These are phyloP conservation scores for Bipolaris cookei DNA, from an alignment of 2,329 filamentous ascomycete genomes.

Conservation along the genomic window DNA sequence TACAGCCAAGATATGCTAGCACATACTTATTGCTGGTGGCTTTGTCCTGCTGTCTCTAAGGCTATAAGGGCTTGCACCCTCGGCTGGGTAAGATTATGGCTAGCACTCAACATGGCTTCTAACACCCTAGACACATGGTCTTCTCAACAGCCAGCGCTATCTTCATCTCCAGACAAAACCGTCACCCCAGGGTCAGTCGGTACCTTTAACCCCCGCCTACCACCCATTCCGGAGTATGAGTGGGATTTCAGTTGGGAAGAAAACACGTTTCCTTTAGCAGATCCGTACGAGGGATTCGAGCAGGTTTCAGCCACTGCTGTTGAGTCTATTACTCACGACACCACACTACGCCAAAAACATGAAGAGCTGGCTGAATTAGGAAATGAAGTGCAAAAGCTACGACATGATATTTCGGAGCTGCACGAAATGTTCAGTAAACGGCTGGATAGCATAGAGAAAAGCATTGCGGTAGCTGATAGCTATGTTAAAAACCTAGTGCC, in stretches of 20 bases:
- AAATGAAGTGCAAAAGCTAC: slow-evolving; percentile 5
- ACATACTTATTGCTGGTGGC: neutral
- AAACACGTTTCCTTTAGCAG: neutral
- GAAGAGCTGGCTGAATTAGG: slow-evolving; percentile 4
- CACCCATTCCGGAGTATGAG: neutral
- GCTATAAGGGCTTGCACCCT: slow-evolving; percentile 7
- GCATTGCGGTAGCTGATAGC: slow-evolving; percentile 1
- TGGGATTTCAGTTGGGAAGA: slow-evolving; percentile 9
- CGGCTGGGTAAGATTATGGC: neutral
- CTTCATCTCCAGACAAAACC: neutral
- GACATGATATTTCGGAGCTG: slow-evolving; percentile 8
- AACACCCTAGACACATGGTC: neutral
- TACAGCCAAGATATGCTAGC: neutral
- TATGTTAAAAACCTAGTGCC: slow-evolving; percentile 19
- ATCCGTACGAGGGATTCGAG: slow-evolving; percentile 7
- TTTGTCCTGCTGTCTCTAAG: slow-evolving; percentile 1
- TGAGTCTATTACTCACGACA: neutral
- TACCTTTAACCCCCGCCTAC: neutral
- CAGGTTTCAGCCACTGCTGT: slow-evolving; percentile 1
- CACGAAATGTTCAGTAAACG: slow-evolving; percentile 10
- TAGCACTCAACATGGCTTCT: slow-evolving; percentile 6
- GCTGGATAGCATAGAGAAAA: slow-evolving; percentile 17
- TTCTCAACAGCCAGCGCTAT: neutral
- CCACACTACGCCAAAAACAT: neutral
- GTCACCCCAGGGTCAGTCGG: neutral